Percentiles rank a stretch among this genome's conserved stretches.
Evolutionary conservation across 352 stramenopile genomes (phyloP).

Genomic region (Phytophthora europaea): DNA sequence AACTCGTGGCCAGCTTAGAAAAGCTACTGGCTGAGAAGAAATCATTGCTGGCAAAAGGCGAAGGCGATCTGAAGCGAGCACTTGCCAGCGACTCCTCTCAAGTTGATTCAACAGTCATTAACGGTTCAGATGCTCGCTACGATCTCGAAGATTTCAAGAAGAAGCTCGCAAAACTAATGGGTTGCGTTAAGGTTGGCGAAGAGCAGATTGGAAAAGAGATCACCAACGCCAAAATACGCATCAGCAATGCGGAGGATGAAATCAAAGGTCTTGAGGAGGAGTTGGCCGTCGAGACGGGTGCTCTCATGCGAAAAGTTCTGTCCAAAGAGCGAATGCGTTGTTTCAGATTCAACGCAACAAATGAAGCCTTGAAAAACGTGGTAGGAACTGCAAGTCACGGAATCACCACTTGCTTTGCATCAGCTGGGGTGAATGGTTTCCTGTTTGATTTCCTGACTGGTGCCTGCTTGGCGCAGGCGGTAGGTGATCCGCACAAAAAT

Average conservation of each 20-base stretch:
- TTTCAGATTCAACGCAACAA: slow-evolving; percentile 79
- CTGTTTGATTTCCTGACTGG: slow-evolving; percentile 79
- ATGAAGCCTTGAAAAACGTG: slow-evolving; percentile 79
- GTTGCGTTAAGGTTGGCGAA: slow-evolving; percentile 63
- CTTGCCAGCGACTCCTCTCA: slow-evolving; percentile 69
- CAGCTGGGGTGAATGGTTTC: slow-evolving; percentile 52
- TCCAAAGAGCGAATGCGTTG: slow-evolving; percentile 74
- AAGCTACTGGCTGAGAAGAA: slow-evolving; percentile 72
- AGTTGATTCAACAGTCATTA: slow-evolving; percentile 78
- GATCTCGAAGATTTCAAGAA: slow-evolving; percentile 83
- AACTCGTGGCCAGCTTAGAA: slow-evolving; percentile 59
- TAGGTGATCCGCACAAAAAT: slow-evolving; percentile 70
- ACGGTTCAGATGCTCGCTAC: slow-evolving; percentile 62
- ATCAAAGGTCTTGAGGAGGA: slow-evolving; percentile 78
- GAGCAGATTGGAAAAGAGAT: slow-evolving; percentile 71
- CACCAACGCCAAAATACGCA: slow-evolving; percentile 67
- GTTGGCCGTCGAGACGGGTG: slow-evolving; percentile 69
- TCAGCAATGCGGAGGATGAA: slow-evolving; percentile 74
- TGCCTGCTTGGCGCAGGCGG: slow-evolving; percentile 66
- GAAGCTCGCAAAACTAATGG: slow-evolving; percentile 80
- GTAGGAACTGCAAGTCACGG: slow-evolving; percentile 77
- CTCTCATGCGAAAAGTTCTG: slow-evolving; percentile 78
- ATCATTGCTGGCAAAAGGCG: slow-evolving; percentile 58
- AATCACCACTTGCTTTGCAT: slow-evolving; percentile 67
- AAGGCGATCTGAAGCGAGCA: slow-evolving; percentile 73